These are phyloP conservation scores for Naganishia sp. DNA, from an alignment of 1,284 basidiomycete genomes.

Conservation along the genomic window DNA sequence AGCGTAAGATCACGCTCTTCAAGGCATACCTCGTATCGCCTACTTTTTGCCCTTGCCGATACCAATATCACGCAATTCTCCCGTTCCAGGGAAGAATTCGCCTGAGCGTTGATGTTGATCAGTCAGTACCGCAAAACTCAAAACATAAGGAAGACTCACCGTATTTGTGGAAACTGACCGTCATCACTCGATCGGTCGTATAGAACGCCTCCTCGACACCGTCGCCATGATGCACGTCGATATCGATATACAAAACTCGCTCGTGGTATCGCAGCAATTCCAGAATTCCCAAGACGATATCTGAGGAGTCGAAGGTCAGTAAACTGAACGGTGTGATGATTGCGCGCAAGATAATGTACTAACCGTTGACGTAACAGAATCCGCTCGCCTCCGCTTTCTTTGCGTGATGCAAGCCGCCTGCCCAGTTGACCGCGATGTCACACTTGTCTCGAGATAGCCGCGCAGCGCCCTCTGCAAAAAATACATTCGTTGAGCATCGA, in stretches of 20 bases:
- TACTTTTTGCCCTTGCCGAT: slow-evolving; percentile 83
- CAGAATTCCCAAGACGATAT: slow-evolving; percentile 95
- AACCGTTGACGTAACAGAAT: slow-evolving; percentile 98
- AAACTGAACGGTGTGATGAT: not conserved
- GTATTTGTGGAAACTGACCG: slow-evolving; percentile 97
- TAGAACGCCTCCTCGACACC: slow-evolving; percentile 99
- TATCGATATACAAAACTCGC: slow-evolving; percentile 96
- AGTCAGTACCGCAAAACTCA: not conserved
- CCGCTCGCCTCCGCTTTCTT: slow-evolving; percentile 99
- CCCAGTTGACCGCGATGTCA: slow-evolving; percentile 99
- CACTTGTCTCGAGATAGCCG: slow-evolving; percentile 94
- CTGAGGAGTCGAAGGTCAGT: slow-evolving; percentile 53
- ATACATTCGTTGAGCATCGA: not conserved
- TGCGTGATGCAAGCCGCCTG: slow-evolving; percentile 94
- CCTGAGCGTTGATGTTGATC: slow-evolving; percentile 5
- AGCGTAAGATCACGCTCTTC: not conserved
- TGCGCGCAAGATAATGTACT: slow-evolving; percentile 18
- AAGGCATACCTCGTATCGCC: slow-evolving; percentile 23
- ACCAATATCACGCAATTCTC: slow-evolving; percentile 89
- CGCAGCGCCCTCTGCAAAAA: slow-evolving; percentile 82
- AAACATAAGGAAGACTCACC: slow-evolving; percentile 56
- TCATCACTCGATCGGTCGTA: slow-evolving; percentile 98
- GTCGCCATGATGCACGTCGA: slow-evolving; percentile 98
- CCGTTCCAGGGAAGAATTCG: slow-evolving; percentile 98
- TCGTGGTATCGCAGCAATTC: slow-evolving; percentile 90